These are phyloP conservation scores for Arthrobotrys pseudoclavata DNA, from an alignment of 2,329 filamentous ascomycete species.

Conservation along the genomic window DNA sequence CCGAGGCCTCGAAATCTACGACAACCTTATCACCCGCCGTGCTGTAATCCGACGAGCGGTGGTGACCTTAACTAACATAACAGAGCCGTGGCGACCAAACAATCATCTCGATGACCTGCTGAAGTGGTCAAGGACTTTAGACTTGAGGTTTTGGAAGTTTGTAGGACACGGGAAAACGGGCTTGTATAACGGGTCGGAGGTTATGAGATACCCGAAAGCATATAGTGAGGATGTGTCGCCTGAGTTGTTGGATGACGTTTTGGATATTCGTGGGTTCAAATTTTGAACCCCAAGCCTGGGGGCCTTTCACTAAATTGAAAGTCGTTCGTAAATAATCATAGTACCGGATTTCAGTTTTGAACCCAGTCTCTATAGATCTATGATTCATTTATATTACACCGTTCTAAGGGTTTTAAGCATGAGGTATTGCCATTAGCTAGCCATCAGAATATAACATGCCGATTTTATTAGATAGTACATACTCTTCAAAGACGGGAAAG, in stretches of 20 bases:
- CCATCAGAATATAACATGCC: too few relatives aligned
- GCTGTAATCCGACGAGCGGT: neutral
- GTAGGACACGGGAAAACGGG: neutral
- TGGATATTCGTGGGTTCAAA: neutral
- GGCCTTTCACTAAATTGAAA: too few relatives aligned
- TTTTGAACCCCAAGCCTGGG: neutral
- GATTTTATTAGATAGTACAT: too few relatives aligned
- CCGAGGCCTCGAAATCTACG: neutral
- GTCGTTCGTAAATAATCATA: too few relatives aligned
- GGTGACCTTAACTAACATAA: neutral
- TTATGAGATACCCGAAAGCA: neutral
- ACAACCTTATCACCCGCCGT: neutral
- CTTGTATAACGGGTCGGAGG: constrained; percentile 6
- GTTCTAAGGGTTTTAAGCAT: too few relatives aligned
- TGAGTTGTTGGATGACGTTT: neutral
- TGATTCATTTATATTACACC: too few relatives aligned
- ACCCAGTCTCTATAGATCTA: too few relatives aligned
- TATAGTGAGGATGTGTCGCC: neutral
- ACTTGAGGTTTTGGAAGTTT: neutral
- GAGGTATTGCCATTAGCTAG: too few relatives aligned
- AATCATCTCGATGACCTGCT: neutral
- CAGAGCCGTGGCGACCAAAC: too few relatives aligned
- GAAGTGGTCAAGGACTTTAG: neutral
- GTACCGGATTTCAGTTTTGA: too few relatives aligned
- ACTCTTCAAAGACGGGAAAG: too few relatives aligned